Conservation (phyloP, 306 rosid genomes). For the Comarum palustre region DNA sequence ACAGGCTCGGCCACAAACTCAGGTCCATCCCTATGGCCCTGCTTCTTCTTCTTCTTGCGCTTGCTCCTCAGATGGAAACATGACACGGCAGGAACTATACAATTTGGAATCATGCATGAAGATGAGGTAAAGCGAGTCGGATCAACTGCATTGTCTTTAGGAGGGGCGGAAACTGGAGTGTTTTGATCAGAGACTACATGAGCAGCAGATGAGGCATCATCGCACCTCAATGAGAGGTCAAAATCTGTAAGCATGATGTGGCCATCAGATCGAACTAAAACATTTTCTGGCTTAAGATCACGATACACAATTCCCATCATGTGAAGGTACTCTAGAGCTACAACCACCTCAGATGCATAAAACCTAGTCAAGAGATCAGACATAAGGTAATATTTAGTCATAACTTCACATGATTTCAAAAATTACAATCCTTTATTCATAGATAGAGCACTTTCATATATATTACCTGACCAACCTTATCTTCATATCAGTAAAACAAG, state of each 20-base stretch:
- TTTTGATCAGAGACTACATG: slow-evolving; percentile 38
- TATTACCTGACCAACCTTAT: background rate
- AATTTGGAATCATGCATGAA: slow-evolving; percentile 63
- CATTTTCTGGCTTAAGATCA: slow-evolving; percentile 79
- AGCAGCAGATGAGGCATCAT: slow-evolving; percentile 45
- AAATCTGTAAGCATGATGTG: slow-evolving; percentile 81
- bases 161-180: slow-evolving; percentile 5
- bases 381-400: background rate
- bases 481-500: background rate
- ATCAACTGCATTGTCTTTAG: slow-evolving; percentile 35
- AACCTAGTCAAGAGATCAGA: slow-evolving; percentile 45
- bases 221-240: slow-evolving; percentile 61
- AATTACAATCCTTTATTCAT: slow-evolving; percentile 6
- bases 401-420: background rate
- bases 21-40: slow-evolving; percentile 28
- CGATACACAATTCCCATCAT: slow-evolving; percentile 91
- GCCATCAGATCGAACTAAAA: slow-evolving; percentile 70
- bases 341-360: slow-evolving; percentile 73
- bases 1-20: slow-evolving; percentile 64
- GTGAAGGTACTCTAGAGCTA: slow-evolving; percentile 83
- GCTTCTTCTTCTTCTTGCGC: slow-evolving; percentile 48
- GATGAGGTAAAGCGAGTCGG: slow-evolving; percentile 46
- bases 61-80: slow-evolving; percentile 54
- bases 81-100: slow-evolving; percentile 59
- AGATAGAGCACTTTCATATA: background rate